Evolutionary conservation across 73 alveolate genomes (phyloP).

Genomic region (Stentor roeselii): DNA sequence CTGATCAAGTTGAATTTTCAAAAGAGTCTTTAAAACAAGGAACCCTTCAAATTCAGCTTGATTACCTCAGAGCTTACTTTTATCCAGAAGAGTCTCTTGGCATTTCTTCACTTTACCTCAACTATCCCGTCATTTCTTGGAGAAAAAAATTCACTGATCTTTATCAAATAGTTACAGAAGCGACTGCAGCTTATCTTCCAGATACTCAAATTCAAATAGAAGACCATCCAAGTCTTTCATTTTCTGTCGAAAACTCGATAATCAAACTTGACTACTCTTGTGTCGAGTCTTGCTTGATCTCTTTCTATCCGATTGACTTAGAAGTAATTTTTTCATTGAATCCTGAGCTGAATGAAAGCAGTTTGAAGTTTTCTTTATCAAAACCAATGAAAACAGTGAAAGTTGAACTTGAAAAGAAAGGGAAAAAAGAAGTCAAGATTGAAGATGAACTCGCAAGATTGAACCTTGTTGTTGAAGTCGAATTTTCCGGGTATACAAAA

Average conservation of each 20-base stretch:
- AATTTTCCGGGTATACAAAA: conserved; percentile 50
- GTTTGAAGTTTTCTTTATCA: conserved; percentile 43
- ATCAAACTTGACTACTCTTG: conserved; percentile 49
- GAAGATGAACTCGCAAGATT: conserved; percentile 61
- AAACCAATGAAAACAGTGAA: too few relatives aligned
- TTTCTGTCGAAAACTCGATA: conserved; percentile 45
- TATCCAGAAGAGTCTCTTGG: conserved; percentile 63
- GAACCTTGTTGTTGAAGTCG: conserved; percentile 71
- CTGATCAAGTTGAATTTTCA: too few relatives aligned
- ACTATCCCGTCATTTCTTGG: conserved; percentile 60
- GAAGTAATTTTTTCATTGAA: conserved; percentile 79
- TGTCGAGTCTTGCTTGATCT: conserved; percentile 46
- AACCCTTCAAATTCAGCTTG: conserved; percentile 54
- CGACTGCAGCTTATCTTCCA: conserved; percentile 41
- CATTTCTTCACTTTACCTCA: conserved; percentile 47
- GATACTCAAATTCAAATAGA: conserved; percentile 42
- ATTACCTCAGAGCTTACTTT: conserved; percentile 77
- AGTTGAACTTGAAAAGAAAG: conserved; percentile 20
- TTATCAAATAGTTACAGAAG: conserved; percentile 24
- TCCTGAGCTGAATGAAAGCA: conserved; percentile 75
- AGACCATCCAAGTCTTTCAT: conserved; percentile 60
- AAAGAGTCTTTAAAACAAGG: not conserved
- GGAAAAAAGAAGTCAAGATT: conserved; percentile 38
- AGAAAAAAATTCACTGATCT: conserved; percentile 45
- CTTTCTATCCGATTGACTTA: conserved; percentile 68